These are phyloP conservation scores for Zymoseptoria crescenta DNA, from an alignment of 2,329 filamentous ascomycete species.

Conservation along the genomic window DNA sequence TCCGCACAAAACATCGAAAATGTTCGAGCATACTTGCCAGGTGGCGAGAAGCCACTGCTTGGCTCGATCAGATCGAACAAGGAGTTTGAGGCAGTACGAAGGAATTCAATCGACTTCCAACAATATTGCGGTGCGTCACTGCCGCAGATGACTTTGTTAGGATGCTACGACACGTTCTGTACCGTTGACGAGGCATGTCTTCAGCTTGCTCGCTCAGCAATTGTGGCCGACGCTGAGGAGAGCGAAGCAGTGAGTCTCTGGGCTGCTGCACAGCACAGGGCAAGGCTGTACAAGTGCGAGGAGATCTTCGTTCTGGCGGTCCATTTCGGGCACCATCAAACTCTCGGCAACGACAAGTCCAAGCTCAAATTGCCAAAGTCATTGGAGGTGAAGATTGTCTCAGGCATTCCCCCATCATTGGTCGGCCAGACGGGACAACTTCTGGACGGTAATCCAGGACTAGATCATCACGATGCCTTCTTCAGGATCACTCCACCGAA, in stretches of 20 bases:
- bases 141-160: slow-evolving; percentile 8
- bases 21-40: slow-evolving; percentile 8
- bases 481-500: slow-evolving; percentile 9
- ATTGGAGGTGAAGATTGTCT: neutral
- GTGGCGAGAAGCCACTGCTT: slow-evolving; percentile 5
- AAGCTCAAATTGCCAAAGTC: slow-evolving; percentile 1
- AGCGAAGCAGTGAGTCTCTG: slow-evolving; percentile 5
- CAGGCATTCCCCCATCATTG: neutral
- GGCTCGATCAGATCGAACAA: slow-evolving; percentile 5
- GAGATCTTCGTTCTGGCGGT: slow-evolving; percentile 9
- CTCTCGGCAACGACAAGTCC: neutral
- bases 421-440: neutral
- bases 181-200: slow-evolving; percentile 11
- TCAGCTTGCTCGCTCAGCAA: slow-evolving; percentile 7
- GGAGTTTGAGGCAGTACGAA: neutral
- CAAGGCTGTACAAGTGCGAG: slow-evolving; percentile 2
- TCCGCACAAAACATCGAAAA: slow-evolving; percentile 2
- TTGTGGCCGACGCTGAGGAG: slow-evolving; percentile 2
- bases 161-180: slow-evolving; percentile 8
- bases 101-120: neutral
- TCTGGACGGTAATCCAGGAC: slow-evolving; percentile 2
- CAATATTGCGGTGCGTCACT: neutral
- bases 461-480: slow-evolving; percentile 11
- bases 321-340: slow-evolving; percentile 5
- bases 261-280: slow-evolving; percentile 2